A percentile compares a stretch with the other conserved stretches of the same genome.
Conservation (phyloP, 225 moss, liverwort and hornwort species). For the Physcomitrellopsis africana region DNA sequence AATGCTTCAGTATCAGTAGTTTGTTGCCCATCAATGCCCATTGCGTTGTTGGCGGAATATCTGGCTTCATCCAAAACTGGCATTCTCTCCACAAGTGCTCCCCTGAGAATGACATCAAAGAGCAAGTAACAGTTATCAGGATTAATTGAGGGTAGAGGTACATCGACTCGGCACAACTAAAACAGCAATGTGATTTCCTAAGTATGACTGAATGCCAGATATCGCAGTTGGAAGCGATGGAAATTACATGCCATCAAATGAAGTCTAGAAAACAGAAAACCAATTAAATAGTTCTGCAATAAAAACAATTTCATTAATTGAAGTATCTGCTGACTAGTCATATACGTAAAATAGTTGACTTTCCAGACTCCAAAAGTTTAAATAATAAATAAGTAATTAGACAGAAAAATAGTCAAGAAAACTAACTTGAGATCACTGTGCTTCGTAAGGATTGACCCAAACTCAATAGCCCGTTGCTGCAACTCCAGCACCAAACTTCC, state of each 20-base stretch:
- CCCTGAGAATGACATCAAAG: constrained; percentile 49
- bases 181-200: background rate
- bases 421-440: constrained; percentile 84
- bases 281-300: no score
- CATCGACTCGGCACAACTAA: constrained; percentile 14
- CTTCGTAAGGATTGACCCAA: constrained; percentile 83
- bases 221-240: constrained; percentile 10
- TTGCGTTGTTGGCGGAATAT: constrained; percentile 81
- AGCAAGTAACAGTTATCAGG: constrained; percentile 24
- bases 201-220: constrained; percentile 5
- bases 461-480: constrained; percentile 95
- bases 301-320: no score
- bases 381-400: background rate
- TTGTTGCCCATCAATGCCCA: constrained; percentile 71
- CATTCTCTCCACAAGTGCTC: constrained; percentile 85
- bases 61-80: constrained; percentile 87
- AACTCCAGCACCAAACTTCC: constrained; percentile 85
- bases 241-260: background rate
- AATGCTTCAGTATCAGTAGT: constrained; percentile 42
- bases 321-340: background rate
- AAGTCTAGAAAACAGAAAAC: no score
- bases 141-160: background rate
- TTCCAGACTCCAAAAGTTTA: constrained; percentile 8
- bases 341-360: constrained; percentile 6
- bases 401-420: constrained; percentile 14